Conservation (phyloP, 495 filamentous ascomycete species). For the Podospora comata region DNA sequence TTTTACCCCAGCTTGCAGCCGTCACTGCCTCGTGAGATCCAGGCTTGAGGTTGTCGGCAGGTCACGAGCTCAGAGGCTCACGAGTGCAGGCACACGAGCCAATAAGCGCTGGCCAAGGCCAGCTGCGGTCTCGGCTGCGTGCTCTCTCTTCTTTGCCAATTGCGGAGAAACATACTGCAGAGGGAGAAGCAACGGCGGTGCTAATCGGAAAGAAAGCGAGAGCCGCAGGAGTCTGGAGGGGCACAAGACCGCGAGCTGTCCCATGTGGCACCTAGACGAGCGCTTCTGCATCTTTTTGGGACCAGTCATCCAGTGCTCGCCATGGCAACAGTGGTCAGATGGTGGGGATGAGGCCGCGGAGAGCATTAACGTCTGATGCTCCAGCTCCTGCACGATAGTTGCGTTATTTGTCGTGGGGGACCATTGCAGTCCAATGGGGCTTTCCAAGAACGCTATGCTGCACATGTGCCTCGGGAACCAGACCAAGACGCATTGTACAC, state of each 20-base stretch:
- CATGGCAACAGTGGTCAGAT: background rate
- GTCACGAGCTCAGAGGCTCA: background rate
- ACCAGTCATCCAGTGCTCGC: background rate
- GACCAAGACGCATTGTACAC: too few species aligned
- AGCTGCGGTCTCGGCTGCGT: background rate
- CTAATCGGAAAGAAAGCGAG: background rate
- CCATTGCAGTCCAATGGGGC: constrained; percentile 3
- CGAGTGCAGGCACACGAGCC: background rate
- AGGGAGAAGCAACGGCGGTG: background rate
- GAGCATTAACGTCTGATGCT: background rate
- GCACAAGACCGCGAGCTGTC: background rate
- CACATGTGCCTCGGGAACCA: background rate
- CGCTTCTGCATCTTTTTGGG: background rate
- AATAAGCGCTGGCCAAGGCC: background rate
- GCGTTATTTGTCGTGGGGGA: constrained; percentile 18
- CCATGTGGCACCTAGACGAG: background rate
- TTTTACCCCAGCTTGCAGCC: background rate
- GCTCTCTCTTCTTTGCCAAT: background rate
- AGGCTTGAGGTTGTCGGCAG: background rate
- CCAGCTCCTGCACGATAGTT: constrained; percentile 16
- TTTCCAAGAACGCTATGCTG: background rate
- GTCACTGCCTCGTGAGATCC: background rate
- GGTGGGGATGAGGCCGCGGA: background rate
- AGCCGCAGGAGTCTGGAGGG: background rate
- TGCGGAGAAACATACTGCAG: background rate